Conservation (phyloP, 805 yeast genomes). For the Barnettozyma botsteinii region DNA sequence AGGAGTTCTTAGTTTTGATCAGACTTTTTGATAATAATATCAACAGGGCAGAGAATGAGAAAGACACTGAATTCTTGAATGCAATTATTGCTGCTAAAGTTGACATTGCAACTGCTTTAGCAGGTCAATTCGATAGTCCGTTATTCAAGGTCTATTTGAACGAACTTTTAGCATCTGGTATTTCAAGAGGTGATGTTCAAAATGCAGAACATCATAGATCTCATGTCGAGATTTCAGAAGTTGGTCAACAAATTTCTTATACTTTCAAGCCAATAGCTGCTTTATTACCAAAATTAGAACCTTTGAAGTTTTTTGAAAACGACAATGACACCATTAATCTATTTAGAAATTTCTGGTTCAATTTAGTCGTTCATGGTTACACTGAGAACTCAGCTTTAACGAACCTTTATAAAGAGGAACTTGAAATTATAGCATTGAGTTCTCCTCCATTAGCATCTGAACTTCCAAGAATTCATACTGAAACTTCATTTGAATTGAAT, state of each 20-base stretch:
- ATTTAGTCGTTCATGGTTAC: conserved; percentile 87
- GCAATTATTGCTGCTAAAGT: conserved; percentile 47
- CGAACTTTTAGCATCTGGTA: conserved; percentile 60
- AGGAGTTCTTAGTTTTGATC: conserved; percentile 61
- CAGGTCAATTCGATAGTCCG: conserved; percentile 31
- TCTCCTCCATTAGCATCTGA: conserved; percentile 88
- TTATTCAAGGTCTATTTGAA: conserved; percentile 52
- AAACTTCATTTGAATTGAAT: conserved; percentile 87
- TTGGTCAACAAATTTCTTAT: conserved; percentile 61
- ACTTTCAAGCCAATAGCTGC: conserved; percentile 71
- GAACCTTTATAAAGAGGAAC: conserved; percentile 38
- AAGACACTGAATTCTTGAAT: conserved; percentile 32
- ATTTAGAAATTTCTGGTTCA: conserved; percentile 91
- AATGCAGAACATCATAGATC: conserved; percentile 74
- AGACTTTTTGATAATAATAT: conserved; percentile 50
- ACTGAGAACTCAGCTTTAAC: conserved; percentile 53
- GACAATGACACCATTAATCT: conserved; percentile 46
- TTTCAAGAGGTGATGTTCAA: conserved; percentile 75
- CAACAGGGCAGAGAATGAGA: conserved; percentile 36
- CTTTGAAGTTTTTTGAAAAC: conserved; percentile 33
- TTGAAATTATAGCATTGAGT: conserved; percentile 72
- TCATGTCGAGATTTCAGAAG: conserved; percentile 61
- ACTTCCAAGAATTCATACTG: conserved; percentile 73
- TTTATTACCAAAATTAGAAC: conserved; percentile 54
- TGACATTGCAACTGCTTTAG: conserved; percentile 33